Evolutionary conservation across 2,329 filamentous ascomycete species (phyloP).

Genomic region (Decorospora gaudefroyi): DNA sequence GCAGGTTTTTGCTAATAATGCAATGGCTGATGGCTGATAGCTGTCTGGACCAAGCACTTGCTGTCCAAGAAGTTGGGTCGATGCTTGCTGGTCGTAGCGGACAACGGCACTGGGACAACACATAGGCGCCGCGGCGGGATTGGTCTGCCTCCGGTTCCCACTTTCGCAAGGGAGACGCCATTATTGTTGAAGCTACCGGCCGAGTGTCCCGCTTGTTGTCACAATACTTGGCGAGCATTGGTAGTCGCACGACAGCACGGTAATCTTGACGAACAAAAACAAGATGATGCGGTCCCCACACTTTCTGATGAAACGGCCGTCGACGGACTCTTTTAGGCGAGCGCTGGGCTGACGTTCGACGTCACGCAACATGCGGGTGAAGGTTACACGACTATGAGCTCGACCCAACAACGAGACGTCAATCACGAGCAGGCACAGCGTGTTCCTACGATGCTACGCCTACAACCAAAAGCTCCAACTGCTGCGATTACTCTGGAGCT

Average conservation of each 20-base stretch:
- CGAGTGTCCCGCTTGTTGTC: conserved; percentile 23
- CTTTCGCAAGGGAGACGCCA: conserved; percentile 21
- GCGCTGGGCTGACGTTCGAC: conserved; percentile 13
- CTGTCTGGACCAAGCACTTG: conserved; percentile 30
- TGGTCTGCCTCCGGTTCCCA: conserved; percentile 34
- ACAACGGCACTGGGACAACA: conserved; percentile 42
- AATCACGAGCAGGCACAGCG: not conserved
- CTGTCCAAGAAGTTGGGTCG: conserved; percentile 43
- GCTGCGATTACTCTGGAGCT: too few species aligned
- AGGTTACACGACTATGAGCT: conserved; percentile 31
- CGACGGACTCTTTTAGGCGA: conserved; percentile 5
- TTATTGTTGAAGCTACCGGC: conserved; percentile 32
- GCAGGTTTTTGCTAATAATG: too few species aligned
- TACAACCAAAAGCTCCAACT: not conserved
- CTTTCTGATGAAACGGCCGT: not conserved
- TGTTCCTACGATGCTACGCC: not conserved
- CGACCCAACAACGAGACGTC: conserved; percentile 16
- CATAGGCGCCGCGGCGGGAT: conserved; percentile 39
- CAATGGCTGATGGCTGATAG: conserved; percentile 15
- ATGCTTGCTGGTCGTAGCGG: conserved; percentile 43
- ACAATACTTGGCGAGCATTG: conserved; percentile 10
- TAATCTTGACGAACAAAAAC: not conserved
- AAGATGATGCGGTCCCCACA: not conserved
- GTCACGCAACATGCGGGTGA: conserved; percentile 15
- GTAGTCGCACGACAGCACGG: not conserved